Evolutionary conservation across 192 early-diverging fungal species (phyloP).

Genomic region (Coemansia sp.): DNA sequence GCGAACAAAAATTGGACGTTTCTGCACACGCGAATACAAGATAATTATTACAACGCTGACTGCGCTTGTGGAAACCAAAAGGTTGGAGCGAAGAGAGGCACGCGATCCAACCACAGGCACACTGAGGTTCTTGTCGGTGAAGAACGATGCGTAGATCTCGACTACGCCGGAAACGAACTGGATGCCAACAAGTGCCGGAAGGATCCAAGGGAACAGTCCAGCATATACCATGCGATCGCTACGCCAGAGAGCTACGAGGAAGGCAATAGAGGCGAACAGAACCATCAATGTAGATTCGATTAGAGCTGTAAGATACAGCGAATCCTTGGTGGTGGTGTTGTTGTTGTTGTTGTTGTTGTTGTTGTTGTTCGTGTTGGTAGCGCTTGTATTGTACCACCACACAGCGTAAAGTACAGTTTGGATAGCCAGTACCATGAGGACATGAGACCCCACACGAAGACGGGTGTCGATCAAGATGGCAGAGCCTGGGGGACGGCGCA

Average conservation of each 20-base stretch:
- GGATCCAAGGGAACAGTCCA: conserved; percentile 31
- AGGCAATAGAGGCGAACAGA: not conserved
- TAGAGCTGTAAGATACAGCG: not conserved
- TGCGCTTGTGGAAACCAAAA: conserved; percentile 11
- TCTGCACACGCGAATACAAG: conserved; percentile 17
- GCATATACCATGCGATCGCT: conserved; percentile 10
- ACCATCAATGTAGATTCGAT: conserved; percentile 5
- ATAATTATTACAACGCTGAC: not conserved
- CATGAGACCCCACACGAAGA: not conserved
- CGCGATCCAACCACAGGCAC: conserved; percentile 17
- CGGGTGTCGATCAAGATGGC: conserved; percentile 12
- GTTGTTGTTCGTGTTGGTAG: too few relatives aligned
- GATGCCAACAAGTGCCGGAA: conserved; percentile 6
- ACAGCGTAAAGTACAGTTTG: not conserved
- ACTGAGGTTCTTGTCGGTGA: conserved; percentile 4
- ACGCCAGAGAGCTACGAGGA: not conserved
- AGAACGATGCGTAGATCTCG: conserved; percentile 40
- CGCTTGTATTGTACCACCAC: not conserved
- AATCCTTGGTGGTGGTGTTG: not conserved
- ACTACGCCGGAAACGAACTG: conserved; percentile 9
- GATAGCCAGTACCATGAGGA: not conserved
- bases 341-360: too few relatives aligned
- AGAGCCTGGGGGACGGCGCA: conserved; percentile 9
- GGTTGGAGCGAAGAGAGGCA: conserved; percentile 23
- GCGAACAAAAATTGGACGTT: conserved; percentile 27